Evolutionary conservation across 345 rosid species (phyloP).

Genomic region (Anastatica hierochuntica): DNA sequence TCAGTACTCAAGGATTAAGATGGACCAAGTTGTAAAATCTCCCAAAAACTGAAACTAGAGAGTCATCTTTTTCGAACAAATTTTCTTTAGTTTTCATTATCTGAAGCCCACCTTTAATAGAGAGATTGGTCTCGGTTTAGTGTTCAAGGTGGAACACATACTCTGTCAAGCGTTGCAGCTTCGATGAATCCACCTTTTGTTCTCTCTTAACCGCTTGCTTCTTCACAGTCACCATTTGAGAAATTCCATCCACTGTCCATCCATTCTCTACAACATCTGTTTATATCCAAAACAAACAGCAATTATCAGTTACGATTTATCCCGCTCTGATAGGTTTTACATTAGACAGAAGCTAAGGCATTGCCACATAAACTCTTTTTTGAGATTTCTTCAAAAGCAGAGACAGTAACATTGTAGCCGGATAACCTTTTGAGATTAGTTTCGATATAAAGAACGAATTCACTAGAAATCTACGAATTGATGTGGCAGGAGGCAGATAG

Average conservation of each 20-base stretch:
- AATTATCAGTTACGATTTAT: background rate
- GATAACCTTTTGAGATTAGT: background rate
- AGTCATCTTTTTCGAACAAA: too few species aligned
- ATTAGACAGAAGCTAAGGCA: background rate
- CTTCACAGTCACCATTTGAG: slow-evolving; percentile 67
- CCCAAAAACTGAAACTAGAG: background rate
- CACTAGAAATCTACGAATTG: background rate
- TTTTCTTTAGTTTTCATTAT: background rate
- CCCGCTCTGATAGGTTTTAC: background rate
- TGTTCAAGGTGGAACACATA: slow-evolving; percentile 79
- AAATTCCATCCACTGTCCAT: slow-evolving; percentile 53
- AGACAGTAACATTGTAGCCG: background rate
- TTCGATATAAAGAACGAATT: background rate
- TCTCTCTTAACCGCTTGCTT: slow-evolving; percentile 43
- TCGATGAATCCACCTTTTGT: slow-evolving; percentile 64
- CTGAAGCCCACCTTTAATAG: background rate
- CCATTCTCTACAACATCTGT: slow-evolving; percentile 70
- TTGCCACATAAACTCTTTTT: background rate
- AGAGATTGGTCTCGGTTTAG: slow-evolving; percentile 5
- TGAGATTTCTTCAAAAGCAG: background rate
- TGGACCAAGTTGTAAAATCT: background rate
- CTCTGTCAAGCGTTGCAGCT: slow-evolving; percentile 75
- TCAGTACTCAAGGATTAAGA: background rate
- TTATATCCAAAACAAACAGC: background rate
- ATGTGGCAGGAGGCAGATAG: slow-evolving; percentile 10